Percentiles rank a stretch among this genome's conserved stretches.
phyloP scores from a whole-genome alignment of 2,329 filamentous ascomycete genomes.

The Colletotrichum tamarilloi region DNA sequence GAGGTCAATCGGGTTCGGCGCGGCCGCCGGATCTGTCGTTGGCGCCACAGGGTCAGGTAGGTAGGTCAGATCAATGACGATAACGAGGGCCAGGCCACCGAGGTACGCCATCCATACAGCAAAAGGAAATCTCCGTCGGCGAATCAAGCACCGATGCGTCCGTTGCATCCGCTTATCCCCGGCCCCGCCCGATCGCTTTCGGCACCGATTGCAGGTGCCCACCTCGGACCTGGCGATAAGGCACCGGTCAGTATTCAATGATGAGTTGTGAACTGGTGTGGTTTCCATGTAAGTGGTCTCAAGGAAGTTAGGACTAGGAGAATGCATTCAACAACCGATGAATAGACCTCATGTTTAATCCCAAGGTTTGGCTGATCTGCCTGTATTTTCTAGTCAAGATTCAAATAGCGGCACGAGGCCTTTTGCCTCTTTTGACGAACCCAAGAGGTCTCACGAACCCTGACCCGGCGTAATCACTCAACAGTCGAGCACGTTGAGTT shows the following conservation, averaged over 20 bases:
- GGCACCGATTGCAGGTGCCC: slow-evolving; percentile 18
- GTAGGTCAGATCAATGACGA: slow-evolving; percentile 28
- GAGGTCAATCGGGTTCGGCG: slow-evolving; percentile 5
- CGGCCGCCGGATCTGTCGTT: slow-evolving; percentile 10
- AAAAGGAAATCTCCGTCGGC: slow-evolving; percentile 18
- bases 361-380: background rate
- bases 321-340: background rate
- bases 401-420: background rate
- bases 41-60: background rate
- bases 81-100: background rate
- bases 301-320: background rate
- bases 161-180: slow-evolving; percentile 29
- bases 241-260: background rate
- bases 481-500: background rate
- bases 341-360: background rate
- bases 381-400: background rate
- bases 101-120: background rate
- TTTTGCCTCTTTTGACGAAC: slow-evolving; percentile 5
- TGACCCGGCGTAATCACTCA: background rate
- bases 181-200: slow-evolving; percentile 8
- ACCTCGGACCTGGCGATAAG: slow-evolving; percentile 4
- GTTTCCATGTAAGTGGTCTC: background rate
- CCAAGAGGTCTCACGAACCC: background rate
- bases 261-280: background rate
- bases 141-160: slow-evolving; percentile 23